Base-by-base conservation (phyloP, 2,329 filamentous ascomycete genomes). In the Claviceps sorghi region DNA sequence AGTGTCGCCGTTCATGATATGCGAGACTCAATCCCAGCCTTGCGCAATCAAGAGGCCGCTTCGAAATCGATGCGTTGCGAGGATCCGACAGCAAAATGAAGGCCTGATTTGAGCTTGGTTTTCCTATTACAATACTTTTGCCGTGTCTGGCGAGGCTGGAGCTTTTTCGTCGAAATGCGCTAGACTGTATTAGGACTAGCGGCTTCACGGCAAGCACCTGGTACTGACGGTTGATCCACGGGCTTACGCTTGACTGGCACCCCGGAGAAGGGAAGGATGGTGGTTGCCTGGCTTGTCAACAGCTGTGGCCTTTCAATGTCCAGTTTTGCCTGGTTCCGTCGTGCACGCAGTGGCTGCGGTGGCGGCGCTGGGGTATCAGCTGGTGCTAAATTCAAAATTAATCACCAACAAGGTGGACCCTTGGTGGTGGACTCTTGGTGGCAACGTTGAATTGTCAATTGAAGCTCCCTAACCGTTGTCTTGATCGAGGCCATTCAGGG, bases 1-100 rank as follows among this genome's bases (percentile, higher is more conserved):
- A 67, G 76, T 84, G 68, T 91, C 86, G 65, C 86, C 86, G 84
- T 91, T 91, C 87, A 93, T 93, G 55, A 55, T 80, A 52, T 19
- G 47, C 48, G 56, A 57, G 56, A 55, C 29, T 47, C 50, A 45
- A 43, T 52, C 52, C 48, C 48, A 54, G 54, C 49, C 34, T 21
- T 45, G 50, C 56, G 52, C 50, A 51, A 51, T 53, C 49, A 53
- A 36, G 29, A 51, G 42, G 49, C 49, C 53, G 52, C 49, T 51
- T 40, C 19, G 40, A 21, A 45, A 44, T 48, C 48, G 49, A 50
- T 54, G 32, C 36, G 47, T 50, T 42, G 42, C 19, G 42, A 47
- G 17, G 19, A 41, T 29, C 34, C 51, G 50, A 50, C 42, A 48
- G 34, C 29, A 38, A 52, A 8, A 21, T 48, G 43, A 52, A 43